Conservation (phyloP, 352 stramenopile species). For the Blastocystis sp. region DNA sequence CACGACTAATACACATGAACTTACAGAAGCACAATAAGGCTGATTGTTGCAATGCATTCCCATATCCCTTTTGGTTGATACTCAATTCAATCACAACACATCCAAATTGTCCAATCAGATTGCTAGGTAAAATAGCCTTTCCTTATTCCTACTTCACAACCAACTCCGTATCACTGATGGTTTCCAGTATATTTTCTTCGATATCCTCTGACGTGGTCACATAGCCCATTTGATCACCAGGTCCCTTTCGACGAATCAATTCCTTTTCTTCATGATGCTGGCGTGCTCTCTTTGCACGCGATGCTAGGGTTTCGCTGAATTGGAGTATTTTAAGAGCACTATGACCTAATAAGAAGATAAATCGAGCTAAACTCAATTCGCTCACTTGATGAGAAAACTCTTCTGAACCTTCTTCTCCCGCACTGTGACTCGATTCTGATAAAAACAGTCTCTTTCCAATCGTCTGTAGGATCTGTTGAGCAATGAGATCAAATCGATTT, state of each 20-base stretch:
- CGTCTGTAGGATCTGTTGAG: background rate
- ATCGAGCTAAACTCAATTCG: conserved; percentile 78
- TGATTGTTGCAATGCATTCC: conserved; percentile 83
- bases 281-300: conserved; percentile 74
- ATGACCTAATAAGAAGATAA: conserved; percentile 91
- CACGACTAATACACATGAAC: conserved; percentile 92
- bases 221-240: conserved; percentile 55
- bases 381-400: background rate
- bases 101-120: conserved; percentile 85
- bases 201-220: conserved; percentile 56
- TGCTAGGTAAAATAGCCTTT: conserved; percentile 72
- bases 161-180: conserved; percentile 65
- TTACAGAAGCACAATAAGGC: conserved; percentile 92
- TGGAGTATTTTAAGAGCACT: conserved; percentile 88
- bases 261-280: conserved; percentile 72
- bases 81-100: conserved; percentile 85
- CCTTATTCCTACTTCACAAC: conserved; percentile 7
- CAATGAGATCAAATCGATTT: conserved; percentile 31
- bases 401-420: background rate
- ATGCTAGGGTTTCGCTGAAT: conserved; percentile 85
- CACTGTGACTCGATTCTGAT: background rate
- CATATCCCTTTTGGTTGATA: conserved; percentile 71
- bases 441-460: background rate
- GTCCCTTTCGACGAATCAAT: conserved; percentile 14
- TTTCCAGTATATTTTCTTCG: conserved; percentile 67